Base-by-base conservation (phyloP, 2,329 filamentous ascomycete species). In the Dothideomycetes sp. region DNA sequence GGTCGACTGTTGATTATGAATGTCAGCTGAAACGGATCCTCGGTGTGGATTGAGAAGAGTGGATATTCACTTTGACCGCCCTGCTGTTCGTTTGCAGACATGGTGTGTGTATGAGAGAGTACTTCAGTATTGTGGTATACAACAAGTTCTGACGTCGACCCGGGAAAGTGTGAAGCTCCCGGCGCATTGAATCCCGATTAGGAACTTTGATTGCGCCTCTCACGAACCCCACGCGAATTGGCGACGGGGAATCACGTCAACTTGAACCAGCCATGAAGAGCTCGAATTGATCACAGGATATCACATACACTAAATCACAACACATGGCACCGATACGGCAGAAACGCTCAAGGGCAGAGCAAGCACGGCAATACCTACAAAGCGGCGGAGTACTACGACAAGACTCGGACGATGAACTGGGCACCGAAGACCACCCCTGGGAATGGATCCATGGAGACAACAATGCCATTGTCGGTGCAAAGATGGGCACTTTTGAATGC, bases 351-450 rank as follows among this genome's bases (percentile, higher is more conserved):
- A 65, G 60, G 40, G 51, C 62, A 29, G 64, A 71, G 46, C 59
- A 66, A 41, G 70, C 69, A 19, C 63, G 68, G 31, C 62, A 65
- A 33, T 65, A 57, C 54, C 67, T 80, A 44, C 71, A 63, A 45
- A 76, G 61, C 49, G 75, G 76, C 32, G 81, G 80, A 20, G 69
- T 87, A 9, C 63, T 68, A 5, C 72, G 82, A 52, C 84, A 91
- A 46, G 82, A 94, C 58, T 93, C 85, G 0, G 87, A 94, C 58
- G 87, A 94, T 60, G 89, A 94, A 59, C 74, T 93, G 18, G 67
- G 67, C 36, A 58, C 62, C 39, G 68, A 70, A 46, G 67, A 70
- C 51, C 60, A 61, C 45, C 67, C 67, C 5, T 71, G 68, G 68
- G 62, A 70, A 53, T 71, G 67, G 66, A 64, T 70, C 18, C 87